A percentile compares a stretch with the other conserved stretches of the same genome.
phyloP scores from a whole-genome alignment of 306 rosid genomes.

The Castanopsis chinensis region DNA sequence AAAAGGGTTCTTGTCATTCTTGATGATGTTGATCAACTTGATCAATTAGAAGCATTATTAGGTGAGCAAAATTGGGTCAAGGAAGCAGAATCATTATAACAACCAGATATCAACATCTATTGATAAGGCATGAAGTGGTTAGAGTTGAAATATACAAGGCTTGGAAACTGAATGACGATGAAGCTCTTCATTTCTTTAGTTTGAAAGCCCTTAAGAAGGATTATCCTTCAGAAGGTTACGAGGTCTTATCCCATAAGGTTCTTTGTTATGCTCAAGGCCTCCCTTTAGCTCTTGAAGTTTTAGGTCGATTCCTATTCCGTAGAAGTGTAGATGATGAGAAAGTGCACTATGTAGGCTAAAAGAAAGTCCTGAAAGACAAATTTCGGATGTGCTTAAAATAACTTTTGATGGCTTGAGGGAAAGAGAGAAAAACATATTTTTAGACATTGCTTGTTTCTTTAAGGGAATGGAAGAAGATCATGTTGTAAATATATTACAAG shows the following conservation, averaged over 20 bases:
- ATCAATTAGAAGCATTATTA: background rate
- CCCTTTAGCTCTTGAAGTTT: too few species aligned
- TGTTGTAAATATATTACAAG: background rate
- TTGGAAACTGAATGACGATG: background rate
- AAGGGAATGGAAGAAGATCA: too few species aligned
- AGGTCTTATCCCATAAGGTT: background rate
- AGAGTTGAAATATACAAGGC: background rate
- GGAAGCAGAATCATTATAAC: constrained; percentile 12
- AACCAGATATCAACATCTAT: background rate
- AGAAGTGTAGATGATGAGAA: background rate
- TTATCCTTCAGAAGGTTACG: background rate
- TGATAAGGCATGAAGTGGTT: constrained; percentile 1
- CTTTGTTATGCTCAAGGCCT: background rate
- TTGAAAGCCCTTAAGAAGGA: background rate
- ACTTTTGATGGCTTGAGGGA: background rate
- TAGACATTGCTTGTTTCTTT: too few species aligned
- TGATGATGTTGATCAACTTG: too few species aligned
- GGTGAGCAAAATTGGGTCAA: background rate
- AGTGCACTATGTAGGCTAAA: too few species aligned
- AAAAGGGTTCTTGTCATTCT: too few species aligned
- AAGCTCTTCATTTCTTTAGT: background rate
- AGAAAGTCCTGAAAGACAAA: background rate
- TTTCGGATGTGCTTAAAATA: background rate
- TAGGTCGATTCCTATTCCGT: too few species aligned
- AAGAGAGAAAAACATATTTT: too few species aligned